Evolutionary conservation across 2,329 filamentous ascomycete genomes (phyloP).

Genomic region (Phialophora tarda): DNA sequence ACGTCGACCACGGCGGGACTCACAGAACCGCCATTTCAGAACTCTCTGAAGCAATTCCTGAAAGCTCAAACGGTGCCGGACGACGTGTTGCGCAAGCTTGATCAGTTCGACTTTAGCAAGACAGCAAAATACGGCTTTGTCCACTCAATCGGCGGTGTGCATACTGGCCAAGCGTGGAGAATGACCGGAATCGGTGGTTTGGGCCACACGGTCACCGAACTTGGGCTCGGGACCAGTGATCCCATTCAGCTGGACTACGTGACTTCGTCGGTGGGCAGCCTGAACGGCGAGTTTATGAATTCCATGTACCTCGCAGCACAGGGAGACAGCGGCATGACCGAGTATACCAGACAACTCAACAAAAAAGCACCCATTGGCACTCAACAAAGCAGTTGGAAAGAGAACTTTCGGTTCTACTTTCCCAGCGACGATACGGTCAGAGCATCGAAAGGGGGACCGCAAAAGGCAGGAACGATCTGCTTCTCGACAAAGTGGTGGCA

Average conservation of each 20-base stretch:
- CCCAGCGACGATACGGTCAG: conserved; percentile 74
- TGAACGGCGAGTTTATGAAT: conserved; percentile 71
- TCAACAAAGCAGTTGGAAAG: conserved; percentile 27
- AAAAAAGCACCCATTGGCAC: conserved; percentile 28
- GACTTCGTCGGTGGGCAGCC: conserved; percentile 78
- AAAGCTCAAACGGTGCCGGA: conserved; percentile 68
- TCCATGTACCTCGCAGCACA: conserved; percentile 64
- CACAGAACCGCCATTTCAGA: conserved; percentile 64
- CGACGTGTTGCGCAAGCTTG: conserved; percentile 69
- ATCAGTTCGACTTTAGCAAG: conserved; percentile 79
- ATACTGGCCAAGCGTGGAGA: conserved; percentile 54
- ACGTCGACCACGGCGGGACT: conserved; percentile 41
- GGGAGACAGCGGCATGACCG: conserved; percentile 58
- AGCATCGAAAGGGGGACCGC: conserved; percentile 66
- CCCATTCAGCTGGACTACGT: conserved; percentile 37
- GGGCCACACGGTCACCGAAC: conserved; percentile 65
- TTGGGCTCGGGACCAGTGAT: conserved; percentile 64
- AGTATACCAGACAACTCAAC: conserved; percentile 49
- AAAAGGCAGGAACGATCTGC: conserved; percentile 80
- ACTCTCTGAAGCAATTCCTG: conserved; percentile 74
- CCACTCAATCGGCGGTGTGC: conserved; percentile 73
- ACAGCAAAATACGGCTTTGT: conserved; percentile 79
- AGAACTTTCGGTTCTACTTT: conserved; percentile 76
- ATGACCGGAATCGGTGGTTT: conserved; percentile 77
- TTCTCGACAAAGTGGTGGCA: conserved; percentile 74